A percentile compares a stretch with the other conserved stretches of the same genome.
Evolutionary conservation across 257 asterid species (phyloP).

Genomic region (Forsythia viridissima): DNA sequence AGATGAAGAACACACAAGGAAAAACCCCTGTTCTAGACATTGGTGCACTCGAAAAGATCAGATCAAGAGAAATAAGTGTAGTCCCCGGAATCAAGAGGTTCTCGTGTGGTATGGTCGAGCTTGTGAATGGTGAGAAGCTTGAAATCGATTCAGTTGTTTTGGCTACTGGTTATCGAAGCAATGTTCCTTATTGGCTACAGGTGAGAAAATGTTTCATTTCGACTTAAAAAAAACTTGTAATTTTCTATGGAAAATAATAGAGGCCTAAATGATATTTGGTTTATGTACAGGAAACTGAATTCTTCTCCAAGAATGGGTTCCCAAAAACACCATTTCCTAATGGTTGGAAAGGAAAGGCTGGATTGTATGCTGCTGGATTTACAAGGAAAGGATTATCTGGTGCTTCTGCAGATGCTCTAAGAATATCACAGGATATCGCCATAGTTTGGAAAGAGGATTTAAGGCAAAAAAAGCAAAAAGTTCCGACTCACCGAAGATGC

Average conservation of each 20-base stretch:
- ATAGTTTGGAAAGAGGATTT: constrained; percentile 17
- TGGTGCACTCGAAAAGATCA: constrained; percentile 34
- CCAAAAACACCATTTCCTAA: constrained; percentile 24
- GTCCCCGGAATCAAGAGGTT: constrained; percentile 23
- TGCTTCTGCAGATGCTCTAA: constrained; percentile 27
- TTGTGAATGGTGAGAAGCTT: constrained; percentile 18
- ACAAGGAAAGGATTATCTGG: constrained; percentile 26
- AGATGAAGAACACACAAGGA: constrained; percentile 30
- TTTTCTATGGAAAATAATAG: too few species aligned
- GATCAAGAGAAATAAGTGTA: constrained; percentile 29
- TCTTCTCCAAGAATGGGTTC: constrained; percentile 21
- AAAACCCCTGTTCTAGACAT: constrained; percentile 37
- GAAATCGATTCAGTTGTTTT: constrained; percentile 20
- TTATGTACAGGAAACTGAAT: constrained; percentile 21
- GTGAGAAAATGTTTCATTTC: too few species aligned
- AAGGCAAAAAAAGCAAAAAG: constrained; percentile 25
- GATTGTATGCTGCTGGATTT: constrained; percentile 30
- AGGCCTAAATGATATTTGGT: too few species aligned
- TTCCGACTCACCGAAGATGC: constrained; percentile 18
- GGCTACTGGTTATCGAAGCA: constrained; percentile 28
- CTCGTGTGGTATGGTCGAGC: constrained; percentile 13
- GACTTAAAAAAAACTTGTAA: too few species aligned
- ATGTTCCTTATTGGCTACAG: constrained; percentile 26
- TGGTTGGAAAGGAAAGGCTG: constrained; percentile 26
- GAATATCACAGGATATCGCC: constrained; percentile 26